Percentiles rank a stretch among this genome's conserved stretches.
These are phyloP conservation scores for Pythium monospermum DNA, from an alignment of 352 stramenopile genomes.

Conservation along the genomic window DNA sequence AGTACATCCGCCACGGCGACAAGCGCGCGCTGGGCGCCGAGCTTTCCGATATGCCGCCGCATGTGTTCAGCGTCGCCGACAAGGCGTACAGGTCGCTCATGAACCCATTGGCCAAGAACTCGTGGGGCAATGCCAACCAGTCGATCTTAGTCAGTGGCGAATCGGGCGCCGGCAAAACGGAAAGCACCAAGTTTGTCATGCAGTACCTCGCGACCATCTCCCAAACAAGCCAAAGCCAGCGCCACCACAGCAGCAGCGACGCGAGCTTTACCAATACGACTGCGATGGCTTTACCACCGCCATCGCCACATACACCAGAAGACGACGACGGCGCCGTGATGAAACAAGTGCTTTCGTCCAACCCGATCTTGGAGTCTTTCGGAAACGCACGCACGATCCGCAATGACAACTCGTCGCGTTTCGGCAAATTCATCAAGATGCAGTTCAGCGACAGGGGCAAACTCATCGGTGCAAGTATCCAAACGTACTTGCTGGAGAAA, in stretches of 20 bases:
- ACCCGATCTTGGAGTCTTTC: conserved; percentile 98
- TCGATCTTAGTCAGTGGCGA: conserved; percentile 92
- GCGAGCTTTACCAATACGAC: conserved; percentile 17
- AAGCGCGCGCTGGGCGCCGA: conserved; percentile 61
- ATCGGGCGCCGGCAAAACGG: conserved; percentile 94
- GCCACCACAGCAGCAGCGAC: neutral
- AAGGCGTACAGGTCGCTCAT: conserved; percentile 84
- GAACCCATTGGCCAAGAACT: conserved; percentile 36
- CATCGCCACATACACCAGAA: conserved; percentile 16
- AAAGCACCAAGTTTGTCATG: conserved; percentile 96
- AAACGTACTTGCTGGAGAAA: conserved; percentile 97
- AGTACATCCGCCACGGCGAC: conserved; percentile 82
- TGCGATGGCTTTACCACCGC: conserved; percentile 8
- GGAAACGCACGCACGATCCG: conserved; percentile 96
- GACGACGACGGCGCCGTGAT: conserved; percentile 76
- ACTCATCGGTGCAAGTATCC: conserved; percentile 89
- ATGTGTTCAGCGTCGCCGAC: conserved; percentile 90
- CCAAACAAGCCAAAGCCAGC: conserved; percentile 18
- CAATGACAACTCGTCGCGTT: conserved; percentile 96
- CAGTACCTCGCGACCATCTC: conserved; percentile 92
- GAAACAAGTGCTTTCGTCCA: conserved; percentile 94
- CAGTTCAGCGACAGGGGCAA: conserved; percentile 78
- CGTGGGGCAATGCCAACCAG: conserved; percentile 66
- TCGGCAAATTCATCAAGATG: conserved; percentile 98
- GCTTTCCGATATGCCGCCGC: conserved; percentile 76